A percentile compares a stretch with the other conserved stretches of the same genome.
These are phyloP conservation scores for Paecilomyces niveus DNA, from an alignment of 2,329 filamentous ascomycete genomes.

Conservation along the genomic window DNA sequence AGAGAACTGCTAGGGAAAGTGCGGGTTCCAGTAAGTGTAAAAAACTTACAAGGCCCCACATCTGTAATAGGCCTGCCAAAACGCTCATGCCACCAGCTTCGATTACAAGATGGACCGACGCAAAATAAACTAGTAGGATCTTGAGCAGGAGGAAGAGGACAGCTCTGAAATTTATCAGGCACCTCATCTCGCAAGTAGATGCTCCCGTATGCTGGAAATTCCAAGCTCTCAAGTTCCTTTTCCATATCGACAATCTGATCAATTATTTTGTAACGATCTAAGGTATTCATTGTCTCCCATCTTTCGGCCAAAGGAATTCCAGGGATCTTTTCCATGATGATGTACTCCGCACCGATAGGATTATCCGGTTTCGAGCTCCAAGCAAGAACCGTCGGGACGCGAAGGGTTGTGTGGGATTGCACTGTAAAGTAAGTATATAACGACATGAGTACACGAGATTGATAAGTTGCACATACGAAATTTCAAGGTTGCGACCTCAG, in stretches of 20 bases:
- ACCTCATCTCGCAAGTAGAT: conserved; percentile 15
- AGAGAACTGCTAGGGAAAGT: conserved; percentile 3
- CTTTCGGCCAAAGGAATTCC: conserved; percentile 23
- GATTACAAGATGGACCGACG: conserved; percentile 10
- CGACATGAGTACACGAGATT: background rate
- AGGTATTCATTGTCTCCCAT: conserved; percentile 22
- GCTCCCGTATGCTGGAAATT: conserved; percentile 29
- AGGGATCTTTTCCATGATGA: conserved; percentile 32
- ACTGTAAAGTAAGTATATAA: conserved; percentile 7
- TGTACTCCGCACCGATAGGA: conserved; percentile 32
- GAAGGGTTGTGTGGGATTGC: conserved; percentile 13
- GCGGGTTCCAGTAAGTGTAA: background rate
- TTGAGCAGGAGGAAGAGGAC: conserved; percentile 7
- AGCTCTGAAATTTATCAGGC: conserved; percentile 2
- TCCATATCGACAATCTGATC: conserved; percentile 20
- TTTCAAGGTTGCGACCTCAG: conserved; percentile 31
- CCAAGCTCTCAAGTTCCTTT: conserved; percentile 12
- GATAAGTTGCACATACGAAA: conserved; percentile 9
- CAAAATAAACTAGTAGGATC: conserved; percentile 12
- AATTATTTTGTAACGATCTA: conserved; percentile 13
- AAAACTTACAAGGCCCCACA: conserved; percentile 11
- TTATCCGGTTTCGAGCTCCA: conserved; percentile 25
- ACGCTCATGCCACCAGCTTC: conserved; percentile 1
- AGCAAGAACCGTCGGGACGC: conserved; percentile 26
- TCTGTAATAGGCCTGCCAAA: background rate